Base-by-base conservation (phyloP, 495 filamentous ascomycete genomes). In the Tetracladium setigerum region DNA sequence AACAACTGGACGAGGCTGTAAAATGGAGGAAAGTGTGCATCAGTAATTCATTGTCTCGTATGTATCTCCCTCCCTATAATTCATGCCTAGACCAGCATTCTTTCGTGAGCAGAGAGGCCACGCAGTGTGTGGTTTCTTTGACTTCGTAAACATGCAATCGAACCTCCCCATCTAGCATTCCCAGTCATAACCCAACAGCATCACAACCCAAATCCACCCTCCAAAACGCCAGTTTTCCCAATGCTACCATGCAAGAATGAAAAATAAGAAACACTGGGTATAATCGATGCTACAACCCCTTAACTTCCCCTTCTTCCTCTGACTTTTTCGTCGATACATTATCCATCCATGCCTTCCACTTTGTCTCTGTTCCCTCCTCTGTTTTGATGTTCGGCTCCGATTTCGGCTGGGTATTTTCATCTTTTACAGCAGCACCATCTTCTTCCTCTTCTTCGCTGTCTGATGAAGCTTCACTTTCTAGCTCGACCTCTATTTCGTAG, bases 401-500 rank as follows among this genome's bases (percentile, higher is more conserved):
- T n/a, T 33, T 40, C n/a, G 18, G n/a, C 36, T 17, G 15, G 32
- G 13, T 3, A 8, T 44, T 31, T n/a, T 48, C 33, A 8, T 50
- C 45, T 17, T 31, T 27, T 30, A 24, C 32, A 14, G 40, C 36
- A 0, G 41, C n/a, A 18, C 41, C 34, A 27, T 42, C 38, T 11
- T 47, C 47, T 35, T 54, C 55, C 11, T 53, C 48, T 17, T 49
- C 47, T 11, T 47, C 44, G 18, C 34, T 44, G n/a, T 8, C n/a
- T 2, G 51, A 46, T n/a, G n/a, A 32, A 12, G 12, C 17, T 9
- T 65, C 62, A 4, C 47, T 54, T 44, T 76, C 63, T 7, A 79
- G 52, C 7, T 65, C 62, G 4, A 46, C 54, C 44, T 76, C 63
- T 7, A 79, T 52, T 19, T 50, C 37, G 44, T 74, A 77, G 7